Conservation (phyloP, 1,284 basidiomycete genomes). For the Boletellus deceptivus region DNA sequence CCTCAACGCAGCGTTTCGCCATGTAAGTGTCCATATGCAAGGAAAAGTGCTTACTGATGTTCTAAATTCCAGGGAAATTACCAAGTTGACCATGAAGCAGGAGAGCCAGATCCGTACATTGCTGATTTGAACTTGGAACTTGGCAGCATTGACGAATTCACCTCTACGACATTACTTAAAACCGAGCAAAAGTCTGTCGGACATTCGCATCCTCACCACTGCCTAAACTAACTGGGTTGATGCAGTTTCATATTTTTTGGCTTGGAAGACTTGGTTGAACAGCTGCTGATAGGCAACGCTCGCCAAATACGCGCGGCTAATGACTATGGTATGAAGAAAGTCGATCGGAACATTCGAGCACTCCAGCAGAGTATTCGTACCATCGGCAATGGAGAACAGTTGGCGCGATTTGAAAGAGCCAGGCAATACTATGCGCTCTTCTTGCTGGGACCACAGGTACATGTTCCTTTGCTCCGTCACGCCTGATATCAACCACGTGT, state of each 20-base stretch:
- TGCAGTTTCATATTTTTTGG: conserved; percentile 85
- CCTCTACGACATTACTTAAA: conserved; percentile 58
- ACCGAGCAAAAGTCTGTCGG: conserved; percentile 63
- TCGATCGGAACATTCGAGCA: conserved; percentile 87
- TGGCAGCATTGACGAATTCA: conserved; percentile 72
- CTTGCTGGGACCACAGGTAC: conserved; percentile 68
- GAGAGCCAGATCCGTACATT: conserved; percentile 89
- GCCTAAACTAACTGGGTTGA: conserved; percentile 1
- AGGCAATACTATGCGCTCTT: conserved; percentile 85
- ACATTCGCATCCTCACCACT: conserved; percentile 3
- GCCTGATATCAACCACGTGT: not conserved
- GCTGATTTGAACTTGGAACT: conserved; percentile 86
- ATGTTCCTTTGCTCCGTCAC: conserved; percentile 20
- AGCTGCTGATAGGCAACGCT: conserved; percentile 76
- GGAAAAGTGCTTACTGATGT: conserved; percentile 2
- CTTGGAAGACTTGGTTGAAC: conserved; percentile 84
- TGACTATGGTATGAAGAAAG: conserved; percentile 80
- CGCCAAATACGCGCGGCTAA: conserved; percentile 74
- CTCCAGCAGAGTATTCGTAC: conserved; percentile 92
- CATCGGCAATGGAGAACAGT: conserved; percentile 58
- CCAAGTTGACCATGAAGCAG: conserved; percentile 74
- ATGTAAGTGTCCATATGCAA: conserved; percentile 45
- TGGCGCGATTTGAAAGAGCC: conserved; percentile 72
- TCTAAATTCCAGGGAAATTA: conserved; percentile 71
- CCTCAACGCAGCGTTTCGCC: conserved; percentile 74